Evolutionary conservation across 176 grass and related monocot species (phyloP), one percentile per base, ranked within the genome.

Genomic region (Dactylis glomerata): DNA sequence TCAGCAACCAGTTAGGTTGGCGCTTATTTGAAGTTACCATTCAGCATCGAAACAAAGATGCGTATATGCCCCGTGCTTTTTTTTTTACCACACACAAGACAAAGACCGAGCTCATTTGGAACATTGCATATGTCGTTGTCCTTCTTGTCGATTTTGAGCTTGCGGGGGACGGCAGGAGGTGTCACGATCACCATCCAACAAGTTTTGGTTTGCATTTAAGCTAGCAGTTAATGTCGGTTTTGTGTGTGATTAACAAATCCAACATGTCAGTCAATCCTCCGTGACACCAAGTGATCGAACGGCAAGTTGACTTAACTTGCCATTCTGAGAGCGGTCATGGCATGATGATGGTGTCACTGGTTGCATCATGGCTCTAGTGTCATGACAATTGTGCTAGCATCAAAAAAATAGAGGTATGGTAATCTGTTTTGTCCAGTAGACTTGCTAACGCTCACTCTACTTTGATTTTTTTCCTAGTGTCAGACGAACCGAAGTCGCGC

Each of bases 201-300:
- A n/a, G 1, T 31, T 23, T 50, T 47, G 58, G n/a, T 36, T 27
- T 57, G 38, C 69, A 70, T 61, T 85, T 57, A 58, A 3, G 42
- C 30, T 27, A 46, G 69, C 31, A 24, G 31, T 52, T 71, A 71
- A 76, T 64, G 71, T 34, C 61, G 41, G 70, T 8, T 70, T 69
- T 63, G 41, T 27, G 20, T 17, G 17, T 8, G 59, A 81, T 85
- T 83, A 63, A 61, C 63, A 71, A 57, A 56, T 49, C 8, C 82
- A 80, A 68, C 27, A 49, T 89, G 82, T 17, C 71, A 68, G 27
- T 8, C 32, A 83, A 51, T 71, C 73, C 30, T 47, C 14, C 23
- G n/a, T 52, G n/a, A n/a, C 50, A 2, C 5, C n/a, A 1, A 47
- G 47, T 56, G 8, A 77, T 62, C 20, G 41, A 77, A 62, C 20